These are phyloP conservation scores for Hylodesmum podocarpum DNA, from an alignment of 306 rosid species.

Conservation along the genomic window DNA sequence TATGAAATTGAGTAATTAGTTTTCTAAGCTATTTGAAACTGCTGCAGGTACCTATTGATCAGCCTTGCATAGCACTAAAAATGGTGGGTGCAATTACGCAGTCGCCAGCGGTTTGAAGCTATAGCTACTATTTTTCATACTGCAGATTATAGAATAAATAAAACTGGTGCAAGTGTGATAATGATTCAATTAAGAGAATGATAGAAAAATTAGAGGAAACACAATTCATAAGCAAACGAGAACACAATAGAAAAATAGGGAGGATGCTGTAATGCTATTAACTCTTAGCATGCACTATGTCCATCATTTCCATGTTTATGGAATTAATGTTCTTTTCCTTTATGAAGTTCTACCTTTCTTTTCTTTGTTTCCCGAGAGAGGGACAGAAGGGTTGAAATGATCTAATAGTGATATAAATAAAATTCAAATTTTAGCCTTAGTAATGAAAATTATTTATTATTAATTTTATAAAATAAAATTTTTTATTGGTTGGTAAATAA, in stretches of 20 bases:
- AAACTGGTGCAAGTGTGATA: background rate
- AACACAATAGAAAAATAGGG: background rate
- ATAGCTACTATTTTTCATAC: too few species aligned
- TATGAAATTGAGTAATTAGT: background rate
- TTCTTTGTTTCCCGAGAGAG: too few species aligned
- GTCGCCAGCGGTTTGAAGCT: background rate
- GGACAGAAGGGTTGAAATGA: too few species aligned
- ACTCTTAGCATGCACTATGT: background rate
- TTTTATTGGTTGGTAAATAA: too few species aligned
- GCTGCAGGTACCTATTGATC: background rate
- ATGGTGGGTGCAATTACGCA: constrained; percentile 5
- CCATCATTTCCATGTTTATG: background rate
- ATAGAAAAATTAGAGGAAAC: background rate
- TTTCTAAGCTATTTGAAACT: background rate
- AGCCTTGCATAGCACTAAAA: background rate
- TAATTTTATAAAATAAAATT: too few species aligned
- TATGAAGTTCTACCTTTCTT: too few species aligned
- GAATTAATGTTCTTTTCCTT: background rate
- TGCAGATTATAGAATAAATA: too few species aligned
- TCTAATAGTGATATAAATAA: too few species aligned
- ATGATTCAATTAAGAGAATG: background rate
- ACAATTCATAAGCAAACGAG: background rate
- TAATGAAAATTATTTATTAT: too few species aligned
- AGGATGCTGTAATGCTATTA: too few species aligned
- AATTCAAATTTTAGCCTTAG: too few species aligned